phyloP scores from a whole-genome alignment of 139 green algal genomes.

The Chlorella vulgaris region DNA sequence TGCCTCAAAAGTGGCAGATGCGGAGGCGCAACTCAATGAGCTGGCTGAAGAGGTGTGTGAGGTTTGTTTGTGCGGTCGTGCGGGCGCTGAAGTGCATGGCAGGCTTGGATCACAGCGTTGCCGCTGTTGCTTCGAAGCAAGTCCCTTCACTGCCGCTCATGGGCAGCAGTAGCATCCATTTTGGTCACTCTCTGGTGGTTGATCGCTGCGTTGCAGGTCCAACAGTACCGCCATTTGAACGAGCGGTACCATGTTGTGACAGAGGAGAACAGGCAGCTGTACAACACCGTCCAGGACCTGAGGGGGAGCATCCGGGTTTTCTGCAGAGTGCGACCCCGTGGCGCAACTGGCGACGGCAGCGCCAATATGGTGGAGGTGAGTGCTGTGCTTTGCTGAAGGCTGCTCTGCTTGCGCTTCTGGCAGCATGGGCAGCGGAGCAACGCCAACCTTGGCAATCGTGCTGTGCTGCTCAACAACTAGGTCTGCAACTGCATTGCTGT shows the following conservation, averaged over 20 bases:
- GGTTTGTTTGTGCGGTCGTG: neutral
- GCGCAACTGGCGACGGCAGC: conserved; percentile 67
- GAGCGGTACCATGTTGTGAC: conserved; percentile 52
- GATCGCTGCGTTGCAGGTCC: conserved; percentile 49
- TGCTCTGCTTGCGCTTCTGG: too few relatives aligned
- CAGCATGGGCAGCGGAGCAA: too few relatives aligned
- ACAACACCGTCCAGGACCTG: conserved; percentile 90
- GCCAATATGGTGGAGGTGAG: conserved; percentile 27
- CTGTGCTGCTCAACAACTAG: too few relatives aligned
- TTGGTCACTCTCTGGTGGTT: too few relatives aligned
- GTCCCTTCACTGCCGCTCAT: neutral
- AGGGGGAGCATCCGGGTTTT: conserved; percentile 89
- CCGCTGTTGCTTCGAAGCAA: too few relatives aligned
- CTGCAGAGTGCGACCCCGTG: conserved; percentile 77
- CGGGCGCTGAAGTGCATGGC: neutral
- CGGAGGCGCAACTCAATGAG: conserved; percentile 38
- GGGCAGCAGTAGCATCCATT: too few relatives aligned
- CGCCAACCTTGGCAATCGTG: too few relatives aligned
- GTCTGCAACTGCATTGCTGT: too few relatives aligned
- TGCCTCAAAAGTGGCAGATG: conserved; percentile 26
- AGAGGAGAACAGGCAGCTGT: conserved; percentile 72
- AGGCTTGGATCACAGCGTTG: too few relatives aligned
- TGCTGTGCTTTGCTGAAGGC: neutral
- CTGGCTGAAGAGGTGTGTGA: conserved; percentile 15
- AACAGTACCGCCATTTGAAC: conserved; percentile 47